These are phyloP conservation scores for Aspergillus sp. DNA, from an alignment of 2,329 filamentous ascomycete genomes.

Conservation along the genomic window DNA sequence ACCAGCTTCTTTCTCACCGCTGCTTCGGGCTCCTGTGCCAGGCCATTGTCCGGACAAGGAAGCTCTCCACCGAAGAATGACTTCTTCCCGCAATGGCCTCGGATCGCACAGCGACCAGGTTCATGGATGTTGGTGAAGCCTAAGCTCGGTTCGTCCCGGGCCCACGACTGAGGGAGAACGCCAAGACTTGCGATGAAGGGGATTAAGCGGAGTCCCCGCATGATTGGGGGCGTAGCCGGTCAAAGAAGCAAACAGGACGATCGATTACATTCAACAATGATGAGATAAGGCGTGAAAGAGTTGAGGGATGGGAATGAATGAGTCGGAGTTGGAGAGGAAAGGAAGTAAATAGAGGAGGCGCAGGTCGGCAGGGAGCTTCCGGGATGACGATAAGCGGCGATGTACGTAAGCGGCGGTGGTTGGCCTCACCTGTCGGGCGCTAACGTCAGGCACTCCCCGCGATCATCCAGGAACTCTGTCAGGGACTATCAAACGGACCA, in stretches of 20 bases:
- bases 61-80: conserved; percentile 86
- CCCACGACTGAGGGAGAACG: conserved; percentile 29
- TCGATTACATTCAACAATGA: background rate
- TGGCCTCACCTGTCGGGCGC: conserved; percentile 13
- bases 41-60: conserved; percentile 88
- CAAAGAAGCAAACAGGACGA: background rate
- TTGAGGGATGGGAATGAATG: background rate
- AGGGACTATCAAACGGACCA: background rate
- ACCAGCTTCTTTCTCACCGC: conserved; percentile 76
- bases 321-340: background rate
- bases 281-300: background rate
- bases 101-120: conserved; percentile 82
- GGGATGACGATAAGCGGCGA: conserved; percentile 2
- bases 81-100: conserved; percentile 88
- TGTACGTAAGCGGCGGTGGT: conserved; percentile 6
- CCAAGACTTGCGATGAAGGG: conserved; percentile 30
- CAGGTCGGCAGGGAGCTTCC: background rate
- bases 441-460: conserved; percentile 22
- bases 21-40: conserved; percentile 72
- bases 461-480: background rate
- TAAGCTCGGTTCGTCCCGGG: conserved; percentile 29
- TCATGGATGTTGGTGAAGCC: conserved; percentile 65
- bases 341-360: conserved; percentile 1
- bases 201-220: conserved; percentile 35
- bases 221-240: conserved; percentile 13